Conservation (phyloP, 306 rosid genomes). For the Prunus mira region DNA sequence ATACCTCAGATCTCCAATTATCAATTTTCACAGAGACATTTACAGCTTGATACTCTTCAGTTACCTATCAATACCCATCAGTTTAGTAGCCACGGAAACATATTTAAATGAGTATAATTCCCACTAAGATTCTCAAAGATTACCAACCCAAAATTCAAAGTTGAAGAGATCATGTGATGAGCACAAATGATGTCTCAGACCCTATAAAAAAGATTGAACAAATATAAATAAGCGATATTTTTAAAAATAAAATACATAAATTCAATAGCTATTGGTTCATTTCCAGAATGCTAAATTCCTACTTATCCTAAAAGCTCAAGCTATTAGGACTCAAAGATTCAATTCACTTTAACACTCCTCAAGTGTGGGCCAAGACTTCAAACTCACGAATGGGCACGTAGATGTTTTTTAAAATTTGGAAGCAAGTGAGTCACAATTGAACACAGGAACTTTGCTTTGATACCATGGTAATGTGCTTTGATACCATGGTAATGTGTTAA, state of each 20-base stretch:
- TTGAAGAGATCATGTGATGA: conserved; percentile 72
- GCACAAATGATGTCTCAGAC: conserved; percentile 64
- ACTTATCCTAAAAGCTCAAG: neutral
- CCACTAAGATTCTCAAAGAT: conserved; percentile 23
- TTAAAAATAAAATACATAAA: neutral
- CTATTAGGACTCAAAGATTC: neutral
- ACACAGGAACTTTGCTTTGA: neutral
- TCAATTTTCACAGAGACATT: conserved; percentile 53
- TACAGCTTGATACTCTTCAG: conserved; percentile 67
- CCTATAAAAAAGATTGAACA: conserved; percentile 40
- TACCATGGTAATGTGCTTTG: neutral
- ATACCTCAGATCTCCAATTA: conserved; percentile 53
- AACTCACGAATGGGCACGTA: neutral
- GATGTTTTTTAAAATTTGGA: neutral
- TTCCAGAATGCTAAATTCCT: conserved; percentile 4
- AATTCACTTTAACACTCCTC: neutral
- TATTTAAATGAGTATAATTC: conserved; percentile 17
- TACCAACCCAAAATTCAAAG: conserved; percentile 86
- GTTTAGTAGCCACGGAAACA: conserved; percentile 18
- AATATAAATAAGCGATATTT: no score
- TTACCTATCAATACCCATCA: conserved; percentile 51
- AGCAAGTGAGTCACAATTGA: neutral
- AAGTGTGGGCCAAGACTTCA: neutral
- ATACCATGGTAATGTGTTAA: neutral
- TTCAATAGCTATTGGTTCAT: conserved; percentile 9